Evolutionary conservation across 2,329 filamentous ascomycete genomes (phyloP).

Genomic region (Talaromyces sp.): DNA sequence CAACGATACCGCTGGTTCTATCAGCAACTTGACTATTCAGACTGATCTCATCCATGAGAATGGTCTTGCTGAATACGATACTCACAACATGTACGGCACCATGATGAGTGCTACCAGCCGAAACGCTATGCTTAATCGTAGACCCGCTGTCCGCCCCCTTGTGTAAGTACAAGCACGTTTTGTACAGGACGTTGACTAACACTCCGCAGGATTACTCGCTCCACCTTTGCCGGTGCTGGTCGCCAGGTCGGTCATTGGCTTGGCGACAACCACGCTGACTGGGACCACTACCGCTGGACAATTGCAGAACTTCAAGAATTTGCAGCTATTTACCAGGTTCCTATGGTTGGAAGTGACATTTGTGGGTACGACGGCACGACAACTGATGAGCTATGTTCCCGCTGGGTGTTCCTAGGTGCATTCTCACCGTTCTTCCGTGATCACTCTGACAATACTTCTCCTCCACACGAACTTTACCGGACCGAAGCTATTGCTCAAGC

Average conservation of each 20-base stretch:
- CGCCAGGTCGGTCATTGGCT: conserved; percentile 56
- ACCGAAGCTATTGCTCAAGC: conserved; percentile 62
- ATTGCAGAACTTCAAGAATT: conserved; percentile 61
- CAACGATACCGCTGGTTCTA: conserved; percentile 55
- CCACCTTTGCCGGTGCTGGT: conserved; percentile 71
- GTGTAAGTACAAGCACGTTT: conserved; percentile 35
- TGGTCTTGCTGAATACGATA: conserved; percentile 67
- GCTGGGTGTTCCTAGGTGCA: conserved; percentile 71
- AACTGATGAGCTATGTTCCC: conserved; percentile 65
- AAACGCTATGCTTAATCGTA: conserved; percentile 62
- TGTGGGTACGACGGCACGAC: conserved; percentile 71
- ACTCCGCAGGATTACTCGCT: conserved; percentile 60
- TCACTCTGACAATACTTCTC: conserved; percentile 56
- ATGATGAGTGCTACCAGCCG: conserved; percentile 69
- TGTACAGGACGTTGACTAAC: background rate
- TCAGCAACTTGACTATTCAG: conserved; percentile 58
- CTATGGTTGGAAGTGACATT: conserved; percentile 67
- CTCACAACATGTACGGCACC: conserved; percentile 71
- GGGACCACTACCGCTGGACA: conserved; percentile 57
- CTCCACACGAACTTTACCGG: conserved; percentile 69
- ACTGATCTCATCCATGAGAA: conserved; percentile 64
- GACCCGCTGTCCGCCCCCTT: conserved; percentile 62
- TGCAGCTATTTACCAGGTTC: conserved; percentile 62
- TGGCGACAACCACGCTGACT: conserved; percentile 58
- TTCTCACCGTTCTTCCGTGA: conserved; percentile 75